A percentile compares a stretch with the other conserved stretches of the same genome.
Evolutionary conservation across 1,284 basidiomycete genomes (phyloP).

Genomic region (Moniliophthora roreri): DNA sequence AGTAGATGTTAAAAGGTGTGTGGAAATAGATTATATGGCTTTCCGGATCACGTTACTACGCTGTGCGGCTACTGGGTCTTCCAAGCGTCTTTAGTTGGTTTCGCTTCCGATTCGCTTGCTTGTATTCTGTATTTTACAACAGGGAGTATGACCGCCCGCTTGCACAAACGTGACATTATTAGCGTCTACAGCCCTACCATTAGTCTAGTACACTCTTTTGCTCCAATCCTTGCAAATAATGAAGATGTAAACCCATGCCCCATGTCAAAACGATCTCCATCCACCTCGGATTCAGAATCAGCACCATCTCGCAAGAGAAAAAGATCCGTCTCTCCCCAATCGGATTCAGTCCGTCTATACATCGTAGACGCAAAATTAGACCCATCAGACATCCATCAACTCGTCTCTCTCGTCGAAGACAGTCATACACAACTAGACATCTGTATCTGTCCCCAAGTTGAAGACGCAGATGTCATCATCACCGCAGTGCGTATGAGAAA

Average conservation of each 20-base stretch:
- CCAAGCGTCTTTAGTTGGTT: no score
- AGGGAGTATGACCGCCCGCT: no score
- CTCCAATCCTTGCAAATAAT: no score
- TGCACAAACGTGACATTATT: no score
- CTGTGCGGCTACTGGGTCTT: no score
- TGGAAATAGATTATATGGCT: no score
- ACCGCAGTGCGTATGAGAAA: slow-evolving; percentile 64
- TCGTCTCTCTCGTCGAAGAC: slow-evolving; percentile 48
- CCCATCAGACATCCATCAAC: slow-evolving; percentile 38
- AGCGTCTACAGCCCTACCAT: no score
- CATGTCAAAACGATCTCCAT: slow-evolving; percentile 1
- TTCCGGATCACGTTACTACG: no score
- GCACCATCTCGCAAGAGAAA: neutral
- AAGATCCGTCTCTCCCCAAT: slow-evolving; percentile 3
- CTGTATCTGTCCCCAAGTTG: slow-evolving; percentile 34
- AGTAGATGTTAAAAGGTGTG: no score
- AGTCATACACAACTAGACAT: slow-evolving; percentile 20
- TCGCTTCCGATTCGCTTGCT: no score
- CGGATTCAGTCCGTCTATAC: slow-evolving; percentile 37
- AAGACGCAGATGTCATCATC: slow-evolving; percentile 64
- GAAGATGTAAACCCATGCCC: neutral
- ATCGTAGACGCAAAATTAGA: slow-evolving; percentile 64
- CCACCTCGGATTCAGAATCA: neutral
- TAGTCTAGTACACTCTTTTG: no score
- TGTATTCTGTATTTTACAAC: no score